These are phyloP conservation scores for Crithidia brevicula DNA, from an alignment of 208 protist species.

Conservation along the genomic window DNA sequence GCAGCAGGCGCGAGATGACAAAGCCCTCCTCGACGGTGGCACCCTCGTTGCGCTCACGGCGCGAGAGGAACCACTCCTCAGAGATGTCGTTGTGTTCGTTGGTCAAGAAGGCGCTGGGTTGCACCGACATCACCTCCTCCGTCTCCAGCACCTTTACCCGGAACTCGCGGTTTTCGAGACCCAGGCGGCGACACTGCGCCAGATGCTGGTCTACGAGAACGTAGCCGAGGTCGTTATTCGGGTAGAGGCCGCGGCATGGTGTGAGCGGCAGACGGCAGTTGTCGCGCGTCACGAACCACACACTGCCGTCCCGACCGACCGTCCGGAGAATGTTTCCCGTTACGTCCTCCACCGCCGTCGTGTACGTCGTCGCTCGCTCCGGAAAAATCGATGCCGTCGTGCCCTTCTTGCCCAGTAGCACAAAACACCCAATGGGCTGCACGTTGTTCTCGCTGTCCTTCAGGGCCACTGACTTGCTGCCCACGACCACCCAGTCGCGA, in stretches of 20 bases:
- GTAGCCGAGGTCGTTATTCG: conserved; percentile 56
- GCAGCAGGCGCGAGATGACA: conserved; percentile 81
- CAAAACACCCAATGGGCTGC: conserved; percentile 65
- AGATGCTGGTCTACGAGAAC: conserved; percentile 67
- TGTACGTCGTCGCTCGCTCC: conserved; percentile 48
- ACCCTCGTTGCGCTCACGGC: conserved; percentile 36
- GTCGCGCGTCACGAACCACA: conserved; percentile 63
- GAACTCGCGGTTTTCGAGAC: conserved; percentile 42
- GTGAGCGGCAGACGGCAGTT: conserved; percentile 80
- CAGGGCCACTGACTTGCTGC: conserved; percentile 45
- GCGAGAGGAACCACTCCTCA: conserved; percentile 59
- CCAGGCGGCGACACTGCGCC: conserved; percentile 56
- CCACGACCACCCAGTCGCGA: conserved; percentile 82
- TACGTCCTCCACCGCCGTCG: conserved; percentile 52
- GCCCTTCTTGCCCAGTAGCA: conserved; percentile 73
- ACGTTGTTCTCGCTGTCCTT: conserved; percentile 35
- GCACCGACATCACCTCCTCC: conserved; percentile 37
- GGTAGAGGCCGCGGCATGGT: conserved; percentile 33
- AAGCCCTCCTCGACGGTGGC: conserved; percentile 79
- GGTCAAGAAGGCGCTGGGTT: conserved; percentile 56
- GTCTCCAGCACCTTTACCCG: conserved; percentile 43
- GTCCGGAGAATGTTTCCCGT: conserved; percentile 56
- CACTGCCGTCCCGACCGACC: conserved; percentile 23
- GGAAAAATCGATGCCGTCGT: conserved; percentile 67
- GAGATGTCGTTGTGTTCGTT: conserved; percentile 51